Evolutionary conservation across 2,329 filamentous ascomycete species (phyloP), one percentile per base, ranked within the genome.

Genomic region (Thermothelomyces thermophilus): DNA sequence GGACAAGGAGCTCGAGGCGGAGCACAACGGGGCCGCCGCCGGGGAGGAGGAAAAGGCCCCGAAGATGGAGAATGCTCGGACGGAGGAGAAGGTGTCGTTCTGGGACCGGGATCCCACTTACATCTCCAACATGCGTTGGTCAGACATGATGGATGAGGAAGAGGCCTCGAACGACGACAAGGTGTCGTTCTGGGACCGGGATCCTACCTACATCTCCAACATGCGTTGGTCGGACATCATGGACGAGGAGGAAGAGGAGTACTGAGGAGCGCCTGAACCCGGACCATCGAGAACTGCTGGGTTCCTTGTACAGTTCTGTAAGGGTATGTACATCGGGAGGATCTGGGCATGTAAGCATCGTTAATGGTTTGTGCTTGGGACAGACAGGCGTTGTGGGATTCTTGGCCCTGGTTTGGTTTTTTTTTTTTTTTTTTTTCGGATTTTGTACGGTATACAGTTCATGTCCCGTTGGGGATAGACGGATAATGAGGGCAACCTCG

Each of bases 161-260:
- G n/a, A 34, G 13, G 37, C 6, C 22, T 10, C 8, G 20, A 37
- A 36, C 20, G 40, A 37, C 5, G 17, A 43, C 11, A 14, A 39
- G 24, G 28, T 45, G 19, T 19, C 24, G 14, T 41, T 26, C 7
- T 41, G n/a, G 24, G 39, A 41, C 8, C 20, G 14, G 28, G 1
- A 35, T 16, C 35, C 26, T 0, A 33, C 17, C 1, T 45, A 34
- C 14, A 20, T 37, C 14, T 24, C 39, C 16, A 37, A 24, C 13
- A 22, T 10, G 17, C 26, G 26, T 5, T 49, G 46, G 46, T 37
- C 31, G 2, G 39, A 48, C 22, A n/a, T 49, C 22, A 17, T 36
- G 10, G 48, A 48, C 4, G 50, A 48, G 28, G 44, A 48, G 2
- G 49, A 51, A 1, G 39, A 47, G 5, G 40, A 41, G 5, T 40